A percentile compares a stretch with the other conserved stretches of the same genome.
Conservation (phyloP, 2,329 filamentous ascomycete genomes). For the Trichoderma sp. region DNA sequence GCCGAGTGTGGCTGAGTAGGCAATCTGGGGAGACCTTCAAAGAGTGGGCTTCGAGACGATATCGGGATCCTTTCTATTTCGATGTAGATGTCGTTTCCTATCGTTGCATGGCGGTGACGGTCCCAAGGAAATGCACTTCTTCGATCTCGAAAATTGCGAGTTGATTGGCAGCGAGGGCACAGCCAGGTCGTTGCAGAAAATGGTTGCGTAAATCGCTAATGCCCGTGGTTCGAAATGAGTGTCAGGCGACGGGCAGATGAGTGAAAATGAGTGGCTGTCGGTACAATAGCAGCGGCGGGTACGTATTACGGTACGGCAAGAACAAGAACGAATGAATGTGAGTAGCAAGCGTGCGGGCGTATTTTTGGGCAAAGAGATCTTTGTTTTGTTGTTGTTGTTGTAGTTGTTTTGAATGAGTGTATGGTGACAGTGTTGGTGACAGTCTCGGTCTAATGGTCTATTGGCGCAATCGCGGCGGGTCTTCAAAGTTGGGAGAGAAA, state of each 20-base stretch:
- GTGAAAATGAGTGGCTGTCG: slow-evolving; percentile 24
- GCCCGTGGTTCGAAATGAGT: slow-evolving; percentile 20
- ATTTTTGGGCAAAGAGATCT: not conserved
- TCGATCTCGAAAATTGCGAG: not conserved
- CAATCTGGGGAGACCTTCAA: not conserved
- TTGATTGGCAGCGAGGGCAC: slow-evolving; percentile 22
- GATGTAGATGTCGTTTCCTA: slow-evolving; percentile 14
- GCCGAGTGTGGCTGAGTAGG: not conserved
- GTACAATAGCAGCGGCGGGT: slow-evolving; percentile 15
- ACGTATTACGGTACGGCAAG: slow-evolving; percentile 13
- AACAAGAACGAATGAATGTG: slow-evolving; percentile 20
- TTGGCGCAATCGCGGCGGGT: slow-evolving; percentile 17
- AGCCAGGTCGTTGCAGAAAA: slow-evolving; percentile 12
- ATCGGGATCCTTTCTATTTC: slow-evolving; percentile 8
- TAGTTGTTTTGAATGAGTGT: slow-evolving; percentile 17
- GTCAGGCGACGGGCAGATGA: slow-evolving; percentile 10
- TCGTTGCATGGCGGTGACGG: slow-evolving; percentile 33
- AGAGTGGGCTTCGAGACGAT: not conserved
- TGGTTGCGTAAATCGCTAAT: not conserved
- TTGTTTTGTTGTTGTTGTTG: not conserved
- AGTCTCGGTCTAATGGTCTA: slow-evolving; percentile 3
- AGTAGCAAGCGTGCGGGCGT: slow-evolving; percentile 8
- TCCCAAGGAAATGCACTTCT: not conserved
- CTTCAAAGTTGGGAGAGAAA: slow-evolving; percentile 1
- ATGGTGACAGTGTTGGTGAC: slow-evolving; percentile 23